A percentile compares a stretch with the other conserved stretches of the same genome.
Evolutionary conservation across 805 yeast genomes (phyloP).

Genomic region (Monosporozyma aerobia): DNA sequence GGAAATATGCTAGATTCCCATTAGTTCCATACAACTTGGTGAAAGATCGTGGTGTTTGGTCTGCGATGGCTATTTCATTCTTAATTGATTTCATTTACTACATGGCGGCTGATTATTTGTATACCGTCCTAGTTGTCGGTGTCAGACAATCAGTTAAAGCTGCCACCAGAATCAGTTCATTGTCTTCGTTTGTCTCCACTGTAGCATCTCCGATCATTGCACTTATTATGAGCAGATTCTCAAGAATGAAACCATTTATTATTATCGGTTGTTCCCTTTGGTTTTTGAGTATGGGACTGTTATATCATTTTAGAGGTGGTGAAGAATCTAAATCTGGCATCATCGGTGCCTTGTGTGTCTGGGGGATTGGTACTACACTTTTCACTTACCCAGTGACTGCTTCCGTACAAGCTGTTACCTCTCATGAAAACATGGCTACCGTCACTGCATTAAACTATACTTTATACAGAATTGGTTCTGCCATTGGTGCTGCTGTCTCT

Average conservation of each 20-base stretch:
- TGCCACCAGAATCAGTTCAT: constrained; percentile 53
- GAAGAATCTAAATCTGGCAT: constrained; percentile 47
- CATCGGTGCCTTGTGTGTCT: constrained; percentile 52
- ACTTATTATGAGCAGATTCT: constrained; percentile 37
- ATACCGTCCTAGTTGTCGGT: constrained; percentile 56
- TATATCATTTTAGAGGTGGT: constrained; percentile 45
- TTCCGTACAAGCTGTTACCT: constrained; percentile 46
- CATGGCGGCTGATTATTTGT: constrained; percentile 63
- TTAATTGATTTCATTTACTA: constrained; percentile 54
- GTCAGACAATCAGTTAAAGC: constrained; percentile 49
- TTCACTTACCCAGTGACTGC: constrained; percentile 60
- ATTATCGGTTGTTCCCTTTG: constrained; percentile 50
- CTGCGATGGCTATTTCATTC: constrained; percentile 53
- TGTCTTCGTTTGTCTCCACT: constrained; percentile 58
- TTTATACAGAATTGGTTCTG: constrained; percentile 52
- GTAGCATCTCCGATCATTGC: constrained; percentile 53
- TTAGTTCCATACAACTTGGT: constrained; percentile 49
- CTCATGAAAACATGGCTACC: constrained; percentile 58
- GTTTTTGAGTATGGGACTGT: constrained; percentile 53
- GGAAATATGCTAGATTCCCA: constrained; percentile 48
- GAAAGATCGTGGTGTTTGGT: constrained; percentile 65
- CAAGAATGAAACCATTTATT: constrained; percentile 51
- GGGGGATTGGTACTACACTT: constrained; percentile 70
- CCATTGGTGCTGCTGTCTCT: constrained; percentile 52
- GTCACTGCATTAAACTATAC: constrained; percentile 50